These are phyloP conservation scores for Rubroshorea leprosula DNA, from an alignment of 345 rosid genomes.

Conservation along the genomic window DNA sequence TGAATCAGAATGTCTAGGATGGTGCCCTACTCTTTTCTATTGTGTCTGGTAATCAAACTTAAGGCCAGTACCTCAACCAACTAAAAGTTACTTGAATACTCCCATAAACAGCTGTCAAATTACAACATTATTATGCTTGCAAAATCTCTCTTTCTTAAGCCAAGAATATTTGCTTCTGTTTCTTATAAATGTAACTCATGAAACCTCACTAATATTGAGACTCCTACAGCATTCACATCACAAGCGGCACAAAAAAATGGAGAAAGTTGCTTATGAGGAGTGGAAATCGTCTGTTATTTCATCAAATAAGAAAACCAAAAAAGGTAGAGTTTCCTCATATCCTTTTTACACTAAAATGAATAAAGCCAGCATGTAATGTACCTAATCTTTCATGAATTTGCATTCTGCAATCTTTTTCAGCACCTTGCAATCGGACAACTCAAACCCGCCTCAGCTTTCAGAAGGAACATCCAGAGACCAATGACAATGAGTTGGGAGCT, in stretches of 20 bases:
- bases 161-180: neutral
- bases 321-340: conserved; percentile 30
- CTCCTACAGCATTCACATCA: conserved; percentile 52
- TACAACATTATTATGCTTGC: no score
- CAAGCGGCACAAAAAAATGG: conserved; percentile 58
- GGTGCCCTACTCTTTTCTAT: no score
- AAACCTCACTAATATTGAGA: neutral
- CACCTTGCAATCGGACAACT: conserved; percentile 45
- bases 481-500: conserved; percentile 35
- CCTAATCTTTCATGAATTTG: neutral
- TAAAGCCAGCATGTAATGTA: neutral
- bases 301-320: conserved; percentile 38
- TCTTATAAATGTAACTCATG: neutral
- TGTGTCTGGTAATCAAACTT: no score
- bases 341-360: neutral
- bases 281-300: conserved; percentile 71
- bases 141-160: no score
- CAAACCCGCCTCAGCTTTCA: conserved; percentile 55
- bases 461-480: conserved; percentile 40
- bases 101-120: no score
- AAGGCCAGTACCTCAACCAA: no score
- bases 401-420: conserved; percentile 34
- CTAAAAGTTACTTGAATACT: no score
- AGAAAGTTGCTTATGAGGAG: conserved; percentile 56
- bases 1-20: no score